These are phyloP conservation scores for Xylariaceae sp. DNA, from an alignment of 2,329 filamentous ascomycete genomes.

Conservation along the genomic window DNA sequence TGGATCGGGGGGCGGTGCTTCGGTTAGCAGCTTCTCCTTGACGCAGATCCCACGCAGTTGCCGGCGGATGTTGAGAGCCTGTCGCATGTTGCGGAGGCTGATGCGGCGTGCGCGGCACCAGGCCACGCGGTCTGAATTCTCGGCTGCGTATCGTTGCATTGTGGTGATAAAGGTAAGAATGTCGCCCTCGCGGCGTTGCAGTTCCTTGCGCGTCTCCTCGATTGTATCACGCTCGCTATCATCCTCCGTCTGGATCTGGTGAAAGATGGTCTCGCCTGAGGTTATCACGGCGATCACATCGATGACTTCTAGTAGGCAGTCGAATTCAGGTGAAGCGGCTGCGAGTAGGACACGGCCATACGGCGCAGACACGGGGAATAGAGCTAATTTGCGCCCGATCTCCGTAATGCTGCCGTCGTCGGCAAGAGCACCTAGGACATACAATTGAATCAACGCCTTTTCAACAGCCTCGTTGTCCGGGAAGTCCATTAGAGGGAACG, in stretches of 20 bases:
- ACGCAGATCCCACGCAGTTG: slow-evolving; percentile 56
- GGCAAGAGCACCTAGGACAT: slow-evolving; percentile 71
- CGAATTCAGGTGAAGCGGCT: slow-evolving; percentile 63
- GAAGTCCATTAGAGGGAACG: slow-evolving; percentile 80
- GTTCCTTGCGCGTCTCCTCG: slow-evolving; percentile 51
- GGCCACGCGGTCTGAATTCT: slow-evolving; percentile 49
- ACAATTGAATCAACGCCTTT: slow-evolving; percentile 75
- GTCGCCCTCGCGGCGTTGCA: slow-evolving; percentile 60
- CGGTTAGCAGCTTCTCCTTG: slow-evolving; percentile 47
- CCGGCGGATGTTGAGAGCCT: slow-evolving; percentile 57
- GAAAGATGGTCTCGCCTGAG: slow-evolving; percentile 59
- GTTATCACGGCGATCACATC: slow-evolving; percentile 71
- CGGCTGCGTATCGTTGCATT: slow-evolving; percentile 57
- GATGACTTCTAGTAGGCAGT: slow-evolving; percentile 77
- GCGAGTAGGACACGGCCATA: slow-evolving; percentile 80
- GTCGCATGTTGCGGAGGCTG: slow-evolving; percentile 58
- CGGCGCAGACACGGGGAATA: slow-evolving; percentile 75
- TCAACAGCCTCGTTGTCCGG: slow-evolving; percentile 75
- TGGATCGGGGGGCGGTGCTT: slow-evolving; percentile 47
- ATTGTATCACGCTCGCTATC: slow-evolving; percentile 29
- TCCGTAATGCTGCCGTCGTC: slow-evolving; percentile 69
- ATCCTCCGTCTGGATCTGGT: slow-evolving; percentile 44
- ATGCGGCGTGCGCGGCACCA: slow-evolving; percentile 58
- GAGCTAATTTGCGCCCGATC: slow-evolving; percentile 71
- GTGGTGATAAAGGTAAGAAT: slow-evolving; percentile 61